Percentiles rank a stretch among this genome's conserved stretches.
Evolutionary conservation across 2,329 filamentous ascomycete genomes (phyloP).

Genomic region (Calonectria hongkongensis): DNA sequence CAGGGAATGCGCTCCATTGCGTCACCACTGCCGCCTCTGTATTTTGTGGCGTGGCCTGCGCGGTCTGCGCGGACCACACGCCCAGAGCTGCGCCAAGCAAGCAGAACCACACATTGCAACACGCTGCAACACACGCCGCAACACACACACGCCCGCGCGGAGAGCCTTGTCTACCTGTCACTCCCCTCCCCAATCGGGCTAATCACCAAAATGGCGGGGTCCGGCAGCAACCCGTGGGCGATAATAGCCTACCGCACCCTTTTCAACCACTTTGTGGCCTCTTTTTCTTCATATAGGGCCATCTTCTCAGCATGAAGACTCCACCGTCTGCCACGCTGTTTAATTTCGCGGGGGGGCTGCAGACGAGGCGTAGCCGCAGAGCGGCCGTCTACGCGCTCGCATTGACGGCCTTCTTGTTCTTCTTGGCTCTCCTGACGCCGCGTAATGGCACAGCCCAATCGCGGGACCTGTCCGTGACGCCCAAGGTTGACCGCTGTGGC

Average conservation of each 20-base stretch:
- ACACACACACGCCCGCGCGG: too few species aligned
- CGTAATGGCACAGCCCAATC: background rate
- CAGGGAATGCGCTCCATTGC: background rate
- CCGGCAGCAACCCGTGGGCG: background rate
- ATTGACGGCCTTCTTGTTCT: background rate
- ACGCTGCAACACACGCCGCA: too few species aligned
- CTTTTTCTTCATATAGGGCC: background rate
- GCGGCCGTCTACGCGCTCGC: background rate
- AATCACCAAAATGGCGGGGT: background rate
- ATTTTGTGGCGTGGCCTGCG: background rate
- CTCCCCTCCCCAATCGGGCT: background rate
- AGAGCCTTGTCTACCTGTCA: background rate
- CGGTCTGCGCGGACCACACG: too few species aligned
- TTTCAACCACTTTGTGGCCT: background rate
- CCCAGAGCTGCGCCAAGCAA: too few species aligned
- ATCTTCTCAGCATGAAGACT: background rate
- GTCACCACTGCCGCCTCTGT: background rate
- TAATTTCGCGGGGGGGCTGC: background rate
- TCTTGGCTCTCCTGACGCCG: conserved; percentile 4
- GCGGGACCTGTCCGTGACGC: background rate
- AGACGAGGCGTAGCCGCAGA: background rate
- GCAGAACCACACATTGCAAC: too few species aligned
- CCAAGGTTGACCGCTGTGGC: conserved; percentile 6
- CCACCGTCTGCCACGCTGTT: background rate
- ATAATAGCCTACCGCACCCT: conserved; percentile 10